These are phyloP conservation scores for Yamadazyma trypodendri DNA, from an alignment of 1,139 yeast genomes.

Conservation along the genomic window DNA sequence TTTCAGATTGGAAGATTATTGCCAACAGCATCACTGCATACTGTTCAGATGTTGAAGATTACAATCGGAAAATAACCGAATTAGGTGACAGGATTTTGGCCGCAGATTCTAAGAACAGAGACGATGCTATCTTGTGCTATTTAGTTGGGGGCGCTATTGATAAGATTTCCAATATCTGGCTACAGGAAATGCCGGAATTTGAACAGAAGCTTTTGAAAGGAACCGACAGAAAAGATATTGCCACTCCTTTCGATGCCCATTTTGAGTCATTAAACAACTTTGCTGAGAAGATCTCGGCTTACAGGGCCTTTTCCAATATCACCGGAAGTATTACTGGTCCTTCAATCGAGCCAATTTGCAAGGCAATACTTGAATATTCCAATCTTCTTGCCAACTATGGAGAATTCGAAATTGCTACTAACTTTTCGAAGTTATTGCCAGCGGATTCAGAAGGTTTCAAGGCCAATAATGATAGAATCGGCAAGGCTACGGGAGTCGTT, in stretches of 20 bases:
- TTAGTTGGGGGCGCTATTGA: slow-evolving; percentile 81
- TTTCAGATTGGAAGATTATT: slow-evolving; percentile 79
- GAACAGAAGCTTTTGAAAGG: slow-evolving; percentile 52
- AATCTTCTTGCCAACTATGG: slow-evolving; percentile 81
- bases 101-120: slow-evolving; percentile 41
- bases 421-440: slow-evolving; percentile 70
- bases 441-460: slow-evolving; percentile 43
- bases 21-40: slow-evolving; percentile 69
- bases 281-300: slow-evolving; percentile 80
- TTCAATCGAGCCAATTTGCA: slow-evolving; percentile 52
- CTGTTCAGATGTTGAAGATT: slow-evolving; percentile 44
- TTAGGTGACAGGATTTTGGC: slow-evolving; percentile 68
- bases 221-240: slow-evolving; percentile 33
- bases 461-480: slow-evolving; percentile 73
- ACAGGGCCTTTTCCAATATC: slow-evolving; percentile 53
- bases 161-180: slow-evolving; percentile 81
- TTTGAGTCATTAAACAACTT: slow-evolving; percentile 77
- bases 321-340: slow-evolving; percentile 45
- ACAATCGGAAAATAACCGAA: slow-evolving; percentile 54
- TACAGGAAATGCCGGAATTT: slow-evolving; percentile 62
- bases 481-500: slow-evolving; percentile 44
- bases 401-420: slow-evolving; percentile 76
- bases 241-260: slow-evolving; percentile 82
- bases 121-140: slow-evolving; percentile 75
- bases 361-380: slow-evolving; percentile 73